Evolutionary conservation across 371 early-diverging fungal species (phyloP).

Genomic region (Conidiobolus coronatus): DNA sequence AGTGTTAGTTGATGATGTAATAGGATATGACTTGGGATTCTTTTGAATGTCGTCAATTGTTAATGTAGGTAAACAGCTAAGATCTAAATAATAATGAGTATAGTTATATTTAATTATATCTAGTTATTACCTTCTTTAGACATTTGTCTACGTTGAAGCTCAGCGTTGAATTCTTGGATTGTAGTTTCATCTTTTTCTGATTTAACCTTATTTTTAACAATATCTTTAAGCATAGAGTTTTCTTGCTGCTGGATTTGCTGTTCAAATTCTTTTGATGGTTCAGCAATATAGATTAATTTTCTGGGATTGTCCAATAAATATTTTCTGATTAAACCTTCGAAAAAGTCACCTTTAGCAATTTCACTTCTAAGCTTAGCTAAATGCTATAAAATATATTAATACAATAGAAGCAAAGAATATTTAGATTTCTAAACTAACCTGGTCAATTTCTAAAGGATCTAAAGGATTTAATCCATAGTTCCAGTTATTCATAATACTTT

Average conservation of each 20-base stretch:
- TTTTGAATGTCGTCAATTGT: constrained; percentile 43
- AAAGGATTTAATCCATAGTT: constrained; percentile 74
- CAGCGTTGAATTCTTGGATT: constrained; percentile 31
- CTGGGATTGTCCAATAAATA: constrained; percentile 61
- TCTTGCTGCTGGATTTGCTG: constrained; percentile 32
- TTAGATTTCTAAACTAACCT: constrained; percentile 17
- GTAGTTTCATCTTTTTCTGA: constrained; percentile 19
- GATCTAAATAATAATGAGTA: constrained; percentile 9
- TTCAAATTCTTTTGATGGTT: constrained; percentile 41
- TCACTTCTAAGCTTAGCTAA: constrained; percentile 29
- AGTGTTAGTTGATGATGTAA: constrained; percentile 35
- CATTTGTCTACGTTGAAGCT: constrained; percentile 43
- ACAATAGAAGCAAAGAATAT: too few relatives aligned
- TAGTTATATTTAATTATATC: neutral
- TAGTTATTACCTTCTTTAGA: constrained; percentile 22
- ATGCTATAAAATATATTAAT: neutral
- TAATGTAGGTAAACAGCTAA: constrained; percentile 63
- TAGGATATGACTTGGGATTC: constrained; percentile 28
- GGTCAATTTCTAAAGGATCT: constrained; percentile 56
- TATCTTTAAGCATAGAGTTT: constrained; percentile 26
- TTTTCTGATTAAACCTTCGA: constrained; percentile 37
- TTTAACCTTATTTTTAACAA: constrained; percentile 27
- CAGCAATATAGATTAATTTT: constrained; percentile 55
- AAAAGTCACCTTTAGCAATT: constrained; percentile 33
- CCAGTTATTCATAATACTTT: constrained; percentile 55